A percentile compares a stretch with the other conserved stretches of the same genome.
Evolutionary conservation across 148 eudicot genomes (phyloP).

Genomic region (Tetragonia tetragonoides): DNA sequence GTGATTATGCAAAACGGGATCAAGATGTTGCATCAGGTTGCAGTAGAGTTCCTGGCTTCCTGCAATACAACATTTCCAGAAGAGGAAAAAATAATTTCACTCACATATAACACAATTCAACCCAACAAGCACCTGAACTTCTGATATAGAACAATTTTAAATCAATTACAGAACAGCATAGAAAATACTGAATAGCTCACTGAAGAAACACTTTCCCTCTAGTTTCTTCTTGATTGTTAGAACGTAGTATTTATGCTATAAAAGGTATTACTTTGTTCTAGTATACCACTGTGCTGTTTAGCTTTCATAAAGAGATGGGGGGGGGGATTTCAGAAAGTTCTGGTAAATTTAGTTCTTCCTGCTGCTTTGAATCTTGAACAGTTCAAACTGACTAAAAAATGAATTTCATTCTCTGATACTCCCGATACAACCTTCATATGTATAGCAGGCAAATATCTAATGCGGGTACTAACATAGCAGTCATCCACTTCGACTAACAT

Average conservation of each 20-base stretch:
- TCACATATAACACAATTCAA: background rate
- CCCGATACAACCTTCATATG: background rate
- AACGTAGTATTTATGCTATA: background rate
- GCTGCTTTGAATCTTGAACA: background rate
- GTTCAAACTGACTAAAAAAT: background rate
- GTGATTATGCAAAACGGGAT: background rate
- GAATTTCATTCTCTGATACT: background rate
- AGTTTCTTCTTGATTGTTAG: background rate
- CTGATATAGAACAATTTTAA: background rate
- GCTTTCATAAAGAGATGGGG: background rate
- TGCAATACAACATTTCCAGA: constrained; percentile 8
- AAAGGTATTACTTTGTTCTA: background rate
- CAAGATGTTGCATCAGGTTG: background rate
- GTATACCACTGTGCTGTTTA: background rate
- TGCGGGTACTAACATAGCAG: background rate
- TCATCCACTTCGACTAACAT: background rate
- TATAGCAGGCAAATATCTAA: background rate
- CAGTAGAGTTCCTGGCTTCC: constrained; percentile 12
- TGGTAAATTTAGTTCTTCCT: background rate
- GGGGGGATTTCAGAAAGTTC: too few relatives aligned
- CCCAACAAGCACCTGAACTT: background rate
- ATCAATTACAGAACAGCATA: background rate
- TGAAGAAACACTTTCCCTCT: background rate
- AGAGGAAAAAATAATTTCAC: background rate
- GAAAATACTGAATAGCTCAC: background rate